Percentiles rank a stretch among this genome's conserved stretches.
These are phyloP conservation scores for Auriscalpium microsporum DNA, from an alignment of 768 basidiomycete species.

Conservation along the genomic window DNA sequence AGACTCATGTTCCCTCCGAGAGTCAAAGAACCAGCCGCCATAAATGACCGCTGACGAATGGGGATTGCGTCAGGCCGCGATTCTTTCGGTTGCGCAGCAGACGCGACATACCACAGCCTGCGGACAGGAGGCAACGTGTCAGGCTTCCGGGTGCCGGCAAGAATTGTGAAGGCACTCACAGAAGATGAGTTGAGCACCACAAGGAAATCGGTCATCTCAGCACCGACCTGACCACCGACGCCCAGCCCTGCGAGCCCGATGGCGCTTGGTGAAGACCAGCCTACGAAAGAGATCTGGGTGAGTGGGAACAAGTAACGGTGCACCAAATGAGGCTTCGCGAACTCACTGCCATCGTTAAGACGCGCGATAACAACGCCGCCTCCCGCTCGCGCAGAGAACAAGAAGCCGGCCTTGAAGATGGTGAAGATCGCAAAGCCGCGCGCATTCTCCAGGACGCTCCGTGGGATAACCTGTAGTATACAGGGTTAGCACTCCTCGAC, in stretches of 20 bases:
- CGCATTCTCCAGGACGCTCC: constrained; percentile 45
- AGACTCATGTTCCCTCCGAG: constrained; percentile 87
- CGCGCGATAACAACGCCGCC: constrained; percentile 85
- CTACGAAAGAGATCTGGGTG: constrained; percentile 28
- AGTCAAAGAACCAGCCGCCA: constrained; percentile 87
- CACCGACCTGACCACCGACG: constrained; percentile 74
- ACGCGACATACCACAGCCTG: constrained; percentile 58
- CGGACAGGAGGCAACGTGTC: not conserved
- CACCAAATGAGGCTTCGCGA: not conserved
- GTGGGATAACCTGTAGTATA: constrained; percentile 41
- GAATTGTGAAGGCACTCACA: constrained; percentile 32
- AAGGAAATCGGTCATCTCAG: constrained; percentile 87
- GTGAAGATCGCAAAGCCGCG: constrained; percentile 88
- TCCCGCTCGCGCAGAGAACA: constrained; percentile 73
- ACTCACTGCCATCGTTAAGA: constrained; percentile 71
- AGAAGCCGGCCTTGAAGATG: constrained; percentile 63
- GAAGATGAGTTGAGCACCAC: constrained; percentile 79
- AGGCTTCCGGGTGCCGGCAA: not conserved
- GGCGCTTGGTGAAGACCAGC: constrained; percentile 91
- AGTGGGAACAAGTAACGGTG: not conserved
- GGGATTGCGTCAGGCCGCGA: not conserved
- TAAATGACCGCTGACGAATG: constrained; percentile 61
- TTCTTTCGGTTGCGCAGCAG: not conserved
- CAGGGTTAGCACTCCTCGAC: not conserved
- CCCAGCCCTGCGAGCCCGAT: constrained; percentile 91